These are phyloP conservation scores for Lactarius trivialis DNA, from an alignment of 768 basidiomycete species.

Conservation along the genomic window DNA sequence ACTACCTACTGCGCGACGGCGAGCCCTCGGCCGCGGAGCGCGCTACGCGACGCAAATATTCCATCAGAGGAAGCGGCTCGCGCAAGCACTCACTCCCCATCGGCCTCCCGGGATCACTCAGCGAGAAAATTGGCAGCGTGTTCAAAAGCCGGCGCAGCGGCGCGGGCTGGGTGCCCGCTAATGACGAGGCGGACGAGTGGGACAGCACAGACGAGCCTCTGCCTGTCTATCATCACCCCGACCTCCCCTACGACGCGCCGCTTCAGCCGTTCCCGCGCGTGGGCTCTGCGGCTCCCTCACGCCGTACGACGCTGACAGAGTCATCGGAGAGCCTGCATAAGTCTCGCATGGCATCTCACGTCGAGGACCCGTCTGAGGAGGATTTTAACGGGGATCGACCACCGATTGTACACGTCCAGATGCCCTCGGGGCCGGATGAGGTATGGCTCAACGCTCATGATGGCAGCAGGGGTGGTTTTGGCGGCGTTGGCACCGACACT, in stretches of 20 bases:
- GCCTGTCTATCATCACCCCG: neutral
- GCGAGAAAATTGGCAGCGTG: conserved; percentile 20
- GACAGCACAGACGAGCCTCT: conserved; percentile 17
- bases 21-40: conserved; percentile 38
- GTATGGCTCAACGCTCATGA: conserved; percentile 6
- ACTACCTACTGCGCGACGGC: conserved; percentile 49
- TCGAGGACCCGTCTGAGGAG: neutral
- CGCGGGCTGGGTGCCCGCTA: conserved; percentile 20
- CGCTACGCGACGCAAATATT: conserved; percentile 26
- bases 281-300: neutral
- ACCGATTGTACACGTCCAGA: neutral
- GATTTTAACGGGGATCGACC: neutral
- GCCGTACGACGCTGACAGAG: neutral
- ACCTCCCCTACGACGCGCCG: neutral
- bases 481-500: neutral
- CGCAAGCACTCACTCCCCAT: conserved; percentile 20
- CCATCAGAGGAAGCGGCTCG: conserved; percentile 12
- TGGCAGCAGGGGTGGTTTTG: neutral
- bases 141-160: conserved; percentile 19
- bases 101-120: conserved; percentile 18
- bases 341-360: conserved; percentile 15
- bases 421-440: conserved; percentile 1
- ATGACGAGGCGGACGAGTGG: conserved; percentile 15
- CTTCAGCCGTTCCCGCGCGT: neutral
- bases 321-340: neutral